phyloP scores from a whole-genome alignment of 2,329 filamentous ascomycete species.

The Fusarium coicis region DNA sequence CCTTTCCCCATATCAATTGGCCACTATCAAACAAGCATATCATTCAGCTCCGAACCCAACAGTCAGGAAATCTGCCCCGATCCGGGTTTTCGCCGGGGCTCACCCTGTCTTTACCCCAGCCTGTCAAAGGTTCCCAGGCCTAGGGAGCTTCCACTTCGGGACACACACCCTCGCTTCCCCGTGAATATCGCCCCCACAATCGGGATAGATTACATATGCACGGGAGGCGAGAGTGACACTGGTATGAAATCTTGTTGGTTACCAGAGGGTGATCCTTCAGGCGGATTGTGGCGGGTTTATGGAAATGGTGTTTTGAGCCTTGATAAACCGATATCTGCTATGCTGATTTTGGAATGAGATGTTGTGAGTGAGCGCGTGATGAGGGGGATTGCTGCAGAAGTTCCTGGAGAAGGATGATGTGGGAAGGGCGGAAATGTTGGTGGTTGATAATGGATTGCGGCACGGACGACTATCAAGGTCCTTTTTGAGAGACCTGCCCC shows the following conservation, averaged over 20 bases:
- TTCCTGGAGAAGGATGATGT: not conserved
- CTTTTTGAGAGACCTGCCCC: not conserved
- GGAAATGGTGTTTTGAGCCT: not conserved
- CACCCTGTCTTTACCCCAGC: slow-evolving; percentile 15
- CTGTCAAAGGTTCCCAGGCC: slow-evolving; percentile 31
- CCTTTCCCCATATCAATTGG: not conserved
- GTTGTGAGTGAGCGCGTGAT: not conserved
- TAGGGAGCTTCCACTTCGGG: slow-evolving; percentile 30
- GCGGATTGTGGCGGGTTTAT: not conserved
- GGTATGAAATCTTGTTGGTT: not conserved
- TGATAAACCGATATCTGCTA: slow-evolving; percentile 6
- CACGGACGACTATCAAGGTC: not conserved
- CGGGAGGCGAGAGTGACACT: not conserved
- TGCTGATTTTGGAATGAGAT: not conserved
- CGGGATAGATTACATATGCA: not conserved
- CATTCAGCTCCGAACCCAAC: slow-evolving; percentile 1
- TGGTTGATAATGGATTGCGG: slow-evolving; percentile 4
- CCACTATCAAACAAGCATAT: slow-evolving; percentile 8
- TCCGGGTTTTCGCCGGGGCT: not conserved
- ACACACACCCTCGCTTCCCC: not conserved
- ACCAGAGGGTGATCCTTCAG: not conserved
- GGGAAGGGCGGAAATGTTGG: not conserved
- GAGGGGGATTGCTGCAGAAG: slow-evolving; percentile 1
- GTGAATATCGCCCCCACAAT: slow-evolving; percentile 1
- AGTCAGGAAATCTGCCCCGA: not conserved